Percentiles rank a stretch among this genome's conserved stretches.
Evolutionary conservation across 169 alveolate species (phyloP).

Genomic region (Babesia microti): DNA sequence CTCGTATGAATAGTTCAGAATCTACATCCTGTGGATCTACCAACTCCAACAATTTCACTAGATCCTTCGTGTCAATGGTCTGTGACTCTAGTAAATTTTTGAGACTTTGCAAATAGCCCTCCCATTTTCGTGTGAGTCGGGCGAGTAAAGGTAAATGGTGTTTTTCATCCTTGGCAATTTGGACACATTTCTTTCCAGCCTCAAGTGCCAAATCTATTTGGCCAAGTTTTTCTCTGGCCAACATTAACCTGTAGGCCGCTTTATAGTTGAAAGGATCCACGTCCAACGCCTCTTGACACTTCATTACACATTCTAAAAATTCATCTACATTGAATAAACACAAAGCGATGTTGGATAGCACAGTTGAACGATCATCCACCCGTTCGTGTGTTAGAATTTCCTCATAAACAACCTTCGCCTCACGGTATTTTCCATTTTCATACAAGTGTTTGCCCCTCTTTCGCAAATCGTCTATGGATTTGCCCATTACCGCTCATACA

Average conservation of each 20-base stretch:
- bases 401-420: no score
- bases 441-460: no score
- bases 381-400: no score
- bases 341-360: slow-evolving; percentile 28
- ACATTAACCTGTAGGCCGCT: slow-evolving; percentile 37
- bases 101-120: slow-evolving; percentile 22
- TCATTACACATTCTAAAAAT: slow-evolving; percentile 1
- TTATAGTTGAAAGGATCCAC: slow-evolving; percentile 36
- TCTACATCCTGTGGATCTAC: no score
- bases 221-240: no score
- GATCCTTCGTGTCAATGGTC: slow-evolving; percentile 1
- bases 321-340: slow-evolving; percentile 7
- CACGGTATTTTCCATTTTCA: no score
- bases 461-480: no score
- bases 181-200: slow-evolving; percentile 9
- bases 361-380: slow-evolving; percentile 13
- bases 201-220: slow-evolving; percentile 15
- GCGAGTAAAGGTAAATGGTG: slow-evolving; percentile 7
- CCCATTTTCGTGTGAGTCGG: slow-evolving; percentile 1
- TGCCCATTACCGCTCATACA: no score
- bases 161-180: slow-evolving; percentile 24
- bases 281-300: slow-evolving; percentile 14
- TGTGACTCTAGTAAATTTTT: slow-evolving; percentile 3
- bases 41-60: no score
- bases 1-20: no score